Percentiles rank a stretch among this genome's conserved stretches.
Conservation (phyloP, 805 yeast genomes). For the Metschnikowia amazonensis region DNA sequence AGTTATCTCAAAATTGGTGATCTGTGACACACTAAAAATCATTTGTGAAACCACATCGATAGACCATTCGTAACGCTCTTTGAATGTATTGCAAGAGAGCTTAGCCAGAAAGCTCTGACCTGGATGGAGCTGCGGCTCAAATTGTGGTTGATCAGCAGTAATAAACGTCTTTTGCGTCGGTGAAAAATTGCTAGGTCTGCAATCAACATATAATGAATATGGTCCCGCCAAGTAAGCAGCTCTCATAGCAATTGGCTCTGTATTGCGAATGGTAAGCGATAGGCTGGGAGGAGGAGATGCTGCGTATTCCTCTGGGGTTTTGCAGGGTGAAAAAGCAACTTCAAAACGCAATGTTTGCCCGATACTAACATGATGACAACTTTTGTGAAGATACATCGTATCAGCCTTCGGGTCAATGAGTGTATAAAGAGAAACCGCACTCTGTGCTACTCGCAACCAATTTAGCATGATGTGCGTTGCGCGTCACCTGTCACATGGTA, state of each 20-base stretch:
- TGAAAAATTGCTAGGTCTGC: slow-evolving; percentile 62
- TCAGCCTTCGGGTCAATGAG: neutral
- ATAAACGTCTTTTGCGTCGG: slow-evolving; percentile 51
- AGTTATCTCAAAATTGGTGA: slow-evolving; percentile 61
- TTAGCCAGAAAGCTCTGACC: slow-evolving; percentile 61
- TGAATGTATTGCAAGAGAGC: slow-evolving; percentile 60
- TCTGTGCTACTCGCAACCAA: slow-evolving; percentile 3
- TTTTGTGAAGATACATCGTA: slow-evolving; percentile 12
- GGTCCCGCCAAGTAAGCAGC: slow-evolving; percentile 92
- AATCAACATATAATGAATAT: slow-evolving; percentile 77
- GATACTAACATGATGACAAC: slow-evolving; percentile 14
- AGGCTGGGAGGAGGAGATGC: slow-evolving; percentile 23
- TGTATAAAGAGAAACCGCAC: neutral
- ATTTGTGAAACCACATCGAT: slow-evolving; percentile 80
- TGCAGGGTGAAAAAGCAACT: slow-evolving; percentile 15
- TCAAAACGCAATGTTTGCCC: slow-evolving; percentile 17
- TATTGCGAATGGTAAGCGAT: slow-evolving; percentile 63
- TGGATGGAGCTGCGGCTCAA: slow-evolving; percentile 67
- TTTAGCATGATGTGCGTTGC: neutral
- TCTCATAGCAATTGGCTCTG: slow-evolving; percentile 65
- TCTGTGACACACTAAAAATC: slow-evolving; percentile 64
- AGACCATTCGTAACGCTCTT: slow-evolving; percentile 63
- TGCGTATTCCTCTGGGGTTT: slow-evolving; percentile 15
- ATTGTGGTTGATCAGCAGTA: slow-evolving; percentile 74
- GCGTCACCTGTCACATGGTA: slow-evolving; percentile 1